Conservation (phyloP, 495 filamentous ascomycete species). For the Penicillium pancosmium region DNA sequence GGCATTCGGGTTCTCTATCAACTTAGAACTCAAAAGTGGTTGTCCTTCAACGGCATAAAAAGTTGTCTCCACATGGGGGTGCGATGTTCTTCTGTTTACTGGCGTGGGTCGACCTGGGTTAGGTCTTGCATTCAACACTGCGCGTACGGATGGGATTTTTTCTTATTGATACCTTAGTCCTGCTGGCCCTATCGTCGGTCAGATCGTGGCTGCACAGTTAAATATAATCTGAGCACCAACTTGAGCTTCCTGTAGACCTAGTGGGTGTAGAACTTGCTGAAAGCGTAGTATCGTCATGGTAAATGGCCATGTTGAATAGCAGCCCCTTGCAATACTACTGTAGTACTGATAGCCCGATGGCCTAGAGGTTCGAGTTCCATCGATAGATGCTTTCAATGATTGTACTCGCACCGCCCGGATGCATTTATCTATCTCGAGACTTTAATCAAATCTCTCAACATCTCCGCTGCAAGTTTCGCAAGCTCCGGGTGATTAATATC, state of each 20-base stretch:
- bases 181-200: conserved; percentile 5
- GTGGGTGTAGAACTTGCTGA: too few species aligned
- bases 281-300: too few species aligned
- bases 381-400: too few species aligned
- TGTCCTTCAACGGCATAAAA: conserved; percentile 69
- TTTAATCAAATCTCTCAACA: conserved; percentile 13
- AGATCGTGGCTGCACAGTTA: conserved; percentile 17
- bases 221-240: conserved; percentile 19
- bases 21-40: conserved; percentile 57
- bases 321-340: too few species aligned
- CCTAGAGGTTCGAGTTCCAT: too few species aligned
- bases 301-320: too few species aligned
- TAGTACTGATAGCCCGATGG: too few species aligned
- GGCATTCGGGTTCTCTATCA: conserved; percentile 50
- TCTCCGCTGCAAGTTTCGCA: conserved; percentile 31
- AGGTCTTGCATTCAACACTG: conserved; percentile 55
- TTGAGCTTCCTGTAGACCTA: not conserved
- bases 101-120: conserved; percentile 43
- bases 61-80: conserved; percentile 48
- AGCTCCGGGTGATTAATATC: conserved; percentile 52
- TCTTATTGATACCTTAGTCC: conserved; percentile 31
- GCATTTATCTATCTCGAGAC: too few species aligned
- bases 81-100: conserved; percentile 34
- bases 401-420: too few species aligned
- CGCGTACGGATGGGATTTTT: conserved; percentile 38